These are phyloP conservation scores for Tremella yokohamensis DNA, from an alignment of 768 basidiomycete species.

Conservation along the genomic window DNA sequence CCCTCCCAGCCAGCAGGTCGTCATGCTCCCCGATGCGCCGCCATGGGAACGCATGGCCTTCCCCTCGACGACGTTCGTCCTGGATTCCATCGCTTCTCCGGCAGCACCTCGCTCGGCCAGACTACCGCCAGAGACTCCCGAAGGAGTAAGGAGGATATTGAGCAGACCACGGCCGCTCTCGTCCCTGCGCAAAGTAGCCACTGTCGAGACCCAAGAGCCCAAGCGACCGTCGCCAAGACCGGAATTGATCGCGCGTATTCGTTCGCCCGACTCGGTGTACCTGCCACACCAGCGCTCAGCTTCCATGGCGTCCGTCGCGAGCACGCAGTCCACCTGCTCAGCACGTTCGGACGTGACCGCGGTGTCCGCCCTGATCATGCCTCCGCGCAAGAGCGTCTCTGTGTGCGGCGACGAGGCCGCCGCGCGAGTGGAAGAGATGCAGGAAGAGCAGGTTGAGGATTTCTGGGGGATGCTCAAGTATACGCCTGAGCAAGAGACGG, in stretches of 20 bases:
- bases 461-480: constrained; percentile 13
- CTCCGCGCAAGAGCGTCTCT: neutral
- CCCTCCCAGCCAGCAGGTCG: neutral
- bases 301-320: neutral
- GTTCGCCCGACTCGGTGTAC: neutral
- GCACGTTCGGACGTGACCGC: neutral
- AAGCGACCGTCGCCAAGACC: neutral
- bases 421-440: neutral
- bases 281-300: neutral
- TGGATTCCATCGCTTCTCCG: neutral
- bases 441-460: constrained; percentile 5
- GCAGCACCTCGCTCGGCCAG: neutral
- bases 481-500: neutral
- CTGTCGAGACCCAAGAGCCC: neutral
- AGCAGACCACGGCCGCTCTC: neutral
- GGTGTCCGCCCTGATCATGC: neutral
- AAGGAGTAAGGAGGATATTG: neutral
- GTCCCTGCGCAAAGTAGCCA: neutral
- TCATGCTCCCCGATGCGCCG: constrained; percentile 5
- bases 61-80: constrained; percentile 11
- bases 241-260: neutral
- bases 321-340: constrained; percentile 1
- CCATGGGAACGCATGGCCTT: constrained; percentile 27
- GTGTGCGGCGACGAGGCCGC: neutral
- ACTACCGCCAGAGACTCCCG: neutral